Conservation (phyloP, 495 filamentous ascomycete genomes). For the Pseudomonodictys pantanalensis region DNA sequence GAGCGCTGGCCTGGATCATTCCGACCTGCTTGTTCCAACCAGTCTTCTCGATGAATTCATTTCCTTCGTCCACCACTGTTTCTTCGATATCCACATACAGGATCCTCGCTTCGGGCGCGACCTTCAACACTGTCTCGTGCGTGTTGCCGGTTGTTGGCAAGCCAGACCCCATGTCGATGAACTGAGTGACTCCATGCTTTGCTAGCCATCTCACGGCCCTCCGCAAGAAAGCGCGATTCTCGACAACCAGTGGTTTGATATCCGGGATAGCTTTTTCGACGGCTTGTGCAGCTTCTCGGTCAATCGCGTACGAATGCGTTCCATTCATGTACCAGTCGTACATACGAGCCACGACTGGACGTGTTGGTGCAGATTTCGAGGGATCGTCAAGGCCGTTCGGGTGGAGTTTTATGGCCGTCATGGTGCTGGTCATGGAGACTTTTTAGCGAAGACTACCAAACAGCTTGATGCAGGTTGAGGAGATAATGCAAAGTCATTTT, state of each 20-base stretch:
- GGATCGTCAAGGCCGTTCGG: not conserved
- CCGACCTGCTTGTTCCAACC: not conserved
- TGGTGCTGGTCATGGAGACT: no score
- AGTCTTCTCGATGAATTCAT: not conserved
- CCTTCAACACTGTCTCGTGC: constrained; percentile 3
- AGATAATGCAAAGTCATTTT: no score
- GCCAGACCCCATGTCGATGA: constrained; percentile 15
- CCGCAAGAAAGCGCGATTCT: constrained; percentile 8
- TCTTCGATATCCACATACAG: constrained; percentile 13
- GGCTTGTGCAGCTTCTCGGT: not conserved
- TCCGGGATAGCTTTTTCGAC: not conserved
- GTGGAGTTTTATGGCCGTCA: no score
- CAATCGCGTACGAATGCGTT: not conserved
- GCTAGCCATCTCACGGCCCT: constrained; percentile 7
- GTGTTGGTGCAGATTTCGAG: not conserved
- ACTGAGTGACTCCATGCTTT: constrained; percentile 5
- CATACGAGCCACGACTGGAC: constrained; percentile 5
- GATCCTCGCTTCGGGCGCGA: not conserved
- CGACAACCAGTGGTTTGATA: not conserved
- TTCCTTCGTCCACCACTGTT: not conserved
- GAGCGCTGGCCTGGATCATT: not conserved
- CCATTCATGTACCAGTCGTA: constrained; percentile 16
- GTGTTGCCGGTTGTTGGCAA: constrained; percentile 12
- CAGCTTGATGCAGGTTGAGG: no score
- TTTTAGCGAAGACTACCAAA: no score